Base-by-base conservation (phyloP, 2,329 filamentous ascomycete genomes). In the Aspergillus thermomutatus region DNA sequence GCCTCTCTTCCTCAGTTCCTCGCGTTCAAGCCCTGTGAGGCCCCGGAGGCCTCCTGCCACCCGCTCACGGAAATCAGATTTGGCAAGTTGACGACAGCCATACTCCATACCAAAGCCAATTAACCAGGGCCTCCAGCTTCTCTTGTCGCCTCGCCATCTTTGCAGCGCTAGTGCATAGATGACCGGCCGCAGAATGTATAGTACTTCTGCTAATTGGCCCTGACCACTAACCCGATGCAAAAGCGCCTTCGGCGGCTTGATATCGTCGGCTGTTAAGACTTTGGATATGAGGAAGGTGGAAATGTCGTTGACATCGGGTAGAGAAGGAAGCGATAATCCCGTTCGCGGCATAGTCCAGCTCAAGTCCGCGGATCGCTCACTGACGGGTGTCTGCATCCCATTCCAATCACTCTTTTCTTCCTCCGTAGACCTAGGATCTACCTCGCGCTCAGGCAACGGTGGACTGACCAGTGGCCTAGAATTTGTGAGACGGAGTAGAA, bases 311-410 rank as follows among this genome's bases (percentile, higher is more conserved):
- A 88, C 84, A 55, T 88, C 87, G 0, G 94, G 94, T 17, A 99
- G 80, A 49, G 86, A 88, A 0, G 94, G 93, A 49, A 99, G 82
- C 26, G 86, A 89, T 65, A 96, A 82, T 37, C 92, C 91, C 0
- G 94, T 99, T 57, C 94, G 83, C n/a, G 93, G 93, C 93, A 99
- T 97, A 14, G 83, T 84, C 90, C 93, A 97, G 62, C 86, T 87
- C 61, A 75, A 54, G 37, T 75, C 74, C 0, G 73, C 72, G 19
- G 72, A 75, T 28, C 77, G 76, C 4, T 79, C 77, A 45, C 65
- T 70, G 27, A 66, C 63, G 11, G 71, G 67, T 3, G 73, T 75
- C 43, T 81, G 76, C 71, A 83, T 78, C 5, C 77, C 80, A 59
- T 80, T 76, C 67, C 71, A 78, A 57, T 78, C 74, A 1, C 73